Evolutionary conservation across 129 eudicot species (phyloP).

Genomic region (Solidago caesia): DNA sequence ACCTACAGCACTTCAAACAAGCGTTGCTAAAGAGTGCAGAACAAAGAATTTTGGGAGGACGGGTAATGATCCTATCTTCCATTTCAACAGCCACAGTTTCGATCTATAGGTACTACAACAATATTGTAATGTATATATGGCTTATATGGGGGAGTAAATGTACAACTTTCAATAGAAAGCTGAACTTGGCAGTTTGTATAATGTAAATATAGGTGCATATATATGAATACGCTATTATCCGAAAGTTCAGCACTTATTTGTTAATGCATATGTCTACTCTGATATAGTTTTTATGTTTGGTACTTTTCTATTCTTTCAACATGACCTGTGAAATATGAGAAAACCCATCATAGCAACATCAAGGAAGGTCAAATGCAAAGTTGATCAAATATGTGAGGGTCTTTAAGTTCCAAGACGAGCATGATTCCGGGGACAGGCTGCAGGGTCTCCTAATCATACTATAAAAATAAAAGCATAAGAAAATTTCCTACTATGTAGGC

Average conservation of each 20-base stretch:
- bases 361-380: neutral
- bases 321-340: neutral
- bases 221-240: neutral
- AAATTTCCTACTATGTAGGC: too few relatives aligned
- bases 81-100: constrained; percentile 89
- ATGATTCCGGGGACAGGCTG: too few relatives aligned
- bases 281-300: neutral
- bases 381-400: neutral
- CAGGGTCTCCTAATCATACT: too few relatives aligned
- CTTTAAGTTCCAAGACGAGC: too few relatives aligned
- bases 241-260: neutral
- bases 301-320: neutral
- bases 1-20: constrained; percentile 71
- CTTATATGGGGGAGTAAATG: neutral
- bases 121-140: neutral
- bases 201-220: neutral
- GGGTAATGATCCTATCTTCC: constrained; percentile 61
- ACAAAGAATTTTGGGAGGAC: constrained; percentile 52
- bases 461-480: too few relatives aligned
- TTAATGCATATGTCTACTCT: neutral
- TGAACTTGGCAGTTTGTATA: constrained; percentile 1
- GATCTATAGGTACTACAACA: constrained; percentile 49
- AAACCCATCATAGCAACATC: neutral
- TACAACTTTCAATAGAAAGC: constrained; percentile 3
- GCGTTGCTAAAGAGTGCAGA: constrained; percentile 86